These are phyloP conservation scores for Datura wrightii DNA, from an alignment of 257 asterid genomes.

Conservation along the genomic window DNA sequence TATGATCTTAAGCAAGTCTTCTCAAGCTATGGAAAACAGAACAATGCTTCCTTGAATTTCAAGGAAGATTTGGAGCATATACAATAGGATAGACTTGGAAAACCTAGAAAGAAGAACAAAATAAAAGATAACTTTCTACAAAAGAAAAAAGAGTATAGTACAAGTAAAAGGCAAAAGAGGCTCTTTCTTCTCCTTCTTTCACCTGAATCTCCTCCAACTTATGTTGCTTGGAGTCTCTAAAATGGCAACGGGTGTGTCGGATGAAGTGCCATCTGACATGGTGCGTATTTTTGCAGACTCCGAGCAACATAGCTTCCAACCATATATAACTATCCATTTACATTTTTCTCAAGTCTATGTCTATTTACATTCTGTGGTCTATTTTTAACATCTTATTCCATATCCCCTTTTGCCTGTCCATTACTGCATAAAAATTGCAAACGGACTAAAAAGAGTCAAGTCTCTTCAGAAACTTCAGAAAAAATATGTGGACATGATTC, in stretches of 20 bases:
- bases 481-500: slow-evolving; percentile 41
- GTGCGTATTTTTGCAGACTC: background rate
- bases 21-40: background rate
- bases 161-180: slow-evolving; percentile 4
- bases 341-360: background rate
- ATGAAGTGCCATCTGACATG: too few relatives aligned
- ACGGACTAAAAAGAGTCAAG: background rate
- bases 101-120: background rate
- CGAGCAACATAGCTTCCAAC: background rate
- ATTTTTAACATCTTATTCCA: background rate
- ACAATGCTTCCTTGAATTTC: background rate
- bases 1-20: background rate
- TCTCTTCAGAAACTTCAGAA: slow-evolving; percentile 27
- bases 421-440: background rate
- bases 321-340: too few relatives aligned
- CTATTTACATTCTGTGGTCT: background rate
- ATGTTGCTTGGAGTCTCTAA: background rate
- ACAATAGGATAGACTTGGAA: background rate
- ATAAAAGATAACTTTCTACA: background rate
- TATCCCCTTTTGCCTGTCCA: background rate
- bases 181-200: background rate
- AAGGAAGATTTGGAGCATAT: slow-evolving; percentile 2
- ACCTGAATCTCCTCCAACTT: background rate
- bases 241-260: rapidly evolving
- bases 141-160: background rate